Base-by-base conservation (phyloP, 23 red algal species). In the Agarophyton chilense region DNA sequence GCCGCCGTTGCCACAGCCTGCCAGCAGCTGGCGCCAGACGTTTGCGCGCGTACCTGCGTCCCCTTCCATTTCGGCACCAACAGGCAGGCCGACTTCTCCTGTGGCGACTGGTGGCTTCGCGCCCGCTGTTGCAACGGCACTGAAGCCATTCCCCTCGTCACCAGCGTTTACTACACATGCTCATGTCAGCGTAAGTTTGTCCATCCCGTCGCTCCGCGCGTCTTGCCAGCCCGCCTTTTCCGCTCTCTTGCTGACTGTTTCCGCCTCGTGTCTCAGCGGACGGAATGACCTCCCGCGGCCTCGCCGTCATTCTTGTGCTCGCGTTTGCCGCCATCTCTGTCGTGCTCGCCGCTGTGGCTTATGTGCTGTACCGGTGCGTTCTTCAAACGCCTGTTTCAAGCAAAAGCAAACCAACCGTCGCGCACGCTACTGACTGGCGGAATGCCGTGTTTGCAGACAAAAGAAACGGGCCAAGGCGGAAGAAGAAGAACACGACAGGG, bases 71-170 rank as follows among this genome's bases (percentile, higher is more conserved):
- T 29, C 41, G 85, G 73, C 49, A 77, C 53, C 41, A 32, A 33
- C 47, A 62, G 47, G 53, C 85, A 89, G 73, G 41, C 38, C 35
- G 58, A 89, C 43, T 89, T 89, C 35, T 74, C 68, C 39, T 89
- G 85, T 29, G 85, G 85, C 22, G 85, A 89, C 45, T 89, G 67
- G 67, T 89, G 85, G 85, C 85, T 78, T 58, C 67, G 54, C 54
- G 85, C 51, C 31, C 38, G 58, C 63, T 89, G 85, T 44, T 89
- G 85, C 85, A 89, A 89, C 52, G 85, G 85, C 35, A 73, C 85
- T 0, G 72, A 89, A 1, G 39, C 85, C 44, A 44, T 56, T 21
- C n/a, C 73, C 38, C 41, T 89, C 50, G 73, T 89, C 26, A 79
- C 70, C 19, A 78, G 63, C 35, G 71, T 62, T 31, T 89, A 65